A percentile compares a stretch with the other conserved stretches of the same genome.
These are phyloP conservation scores for Hermanozyma aechmeae DNA, from an alignment of 805 yeast genomes.

Conservation along the genomic window DNA sequence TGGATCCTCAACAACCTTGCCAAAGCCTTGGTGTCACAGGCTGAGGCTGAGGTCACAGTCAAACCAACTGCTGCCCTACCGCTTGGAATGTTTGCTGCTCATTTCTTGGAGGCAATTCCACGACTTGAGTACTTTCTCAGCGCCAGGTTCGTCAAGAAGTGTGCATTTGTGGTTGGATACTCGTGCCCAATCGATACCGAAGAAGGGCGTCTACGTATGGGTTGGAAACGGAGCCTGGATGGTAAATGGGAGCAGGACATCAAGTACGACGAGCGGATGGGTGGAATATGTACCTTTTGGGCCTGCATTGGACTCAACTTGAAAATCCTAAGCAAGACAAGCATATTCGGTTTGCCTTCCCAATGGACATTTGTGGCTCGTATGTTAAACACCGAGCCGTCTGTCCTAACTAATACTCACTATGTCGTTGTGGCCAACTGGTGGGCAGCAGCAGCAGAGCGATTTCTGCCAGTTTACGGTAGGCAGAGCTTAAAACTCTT, in stretches of 20 bases:
- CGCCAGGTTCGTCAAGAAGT: constrained; percentile 84
- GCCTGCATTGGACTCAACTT: constrained; percentile 48
- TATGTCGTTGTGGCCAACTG: constrained; percentile 66
- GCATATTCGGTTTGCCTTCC: constrained; percentile 28
- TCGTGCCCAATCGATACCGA: constrained; percentile 69
- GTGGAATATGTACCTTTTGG: constrained; percentile 80
- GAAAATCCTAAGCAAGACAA: too few species aligned
- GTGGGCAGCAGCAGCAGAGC: constrained; percentile 80
- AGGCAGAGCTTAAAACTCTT: constrained; percentile 62
- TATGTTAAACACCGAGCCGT: constrained; percentile 45
- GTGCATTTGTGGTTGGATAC: constrained; percentile 83
- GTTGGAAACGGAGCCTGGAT: constrained; percentile 57
- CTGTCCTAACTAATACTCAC: constrained; percentile 55
- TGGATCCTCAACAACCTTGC: constrained; percentile 81
- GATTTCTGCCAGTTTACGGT: constrained; percentile 52
- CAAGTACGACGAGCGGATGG: constrained; percentile 74
- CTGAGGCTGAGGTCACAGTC: constrained; percentile 85
- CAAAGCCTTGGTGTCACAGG: constrained; percentile 80
- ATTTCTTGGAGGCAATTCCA: constrained; percentile 38
- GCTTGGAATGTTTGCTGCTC: constrained; percentile 55
- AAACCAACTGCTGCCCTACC: constrained; percentile 74
- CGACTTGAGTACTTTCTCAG: constrained; percentile 47
- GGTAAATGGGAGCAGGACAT: constrained; percentile 52
- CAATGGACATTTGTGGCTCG: constrained; percentile 73
- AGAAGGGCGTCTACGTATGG: constrained; percentile 78